A percentile compares a stretch with the other conserved stretches of the same genome.
phyloP scores from a whole-genome alignment of 768 basidiomycete genomes.

The Naganishia vaughanmartiniae region DNA sequence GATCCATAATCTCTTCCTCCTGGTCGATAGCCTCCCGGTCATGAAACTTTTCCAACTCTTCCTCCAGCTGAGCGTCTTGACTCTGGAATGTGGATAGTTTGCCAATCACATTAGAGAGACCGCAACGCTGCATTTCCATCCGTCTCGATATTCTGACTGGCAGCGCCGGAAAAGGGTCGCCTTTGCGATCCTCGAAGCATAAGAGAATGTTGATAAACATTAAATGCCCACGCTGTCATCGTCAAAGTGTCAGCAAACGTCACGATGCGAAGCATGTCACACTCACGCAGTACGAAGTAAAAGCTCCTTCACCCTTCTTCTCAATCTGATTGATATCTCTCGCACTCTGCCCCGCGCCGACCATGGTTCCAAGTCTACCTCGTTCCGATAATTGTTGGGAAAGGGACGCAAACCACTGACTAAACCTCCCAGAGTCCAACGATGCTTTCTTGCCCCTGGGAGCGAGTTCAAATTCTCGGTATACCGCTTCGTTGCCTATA shows the following conservation, averaged over 20 bases:
- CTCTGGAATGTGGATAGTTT: constrained; percentile 1
- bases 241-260: constrained; percentile 22
- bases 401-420: constrained; percentile 84
- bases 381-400: constrained; percentile 73
- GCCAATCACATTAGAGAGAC: constrained; percentile 56
- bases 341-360: constrained; percentile 87
- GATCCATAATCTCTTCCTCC: constrained; percentile 73
- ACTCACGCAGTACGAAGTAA: constrained; percentile 57
- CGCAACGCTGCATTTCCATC: constrained; percentile 82
- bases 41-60: constrained; percentile 24
- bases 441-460: constrained; percentile 55
- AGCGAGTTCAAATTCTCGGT: constrained; percentile 11
- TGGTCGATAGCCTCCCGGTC: constrained; percentile 18
- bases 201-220: constrained; percentile 71
- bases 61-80: constrained; percentile 2
- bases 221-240: constrained; percentile 65
- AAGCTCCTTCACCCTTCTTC: constrained; percentile 44
- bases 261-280: constrained; percentile 23
- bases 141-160: constrained; percentile 83
- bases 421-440: constrained; percentile 59
- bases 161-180: constrained; percentile 50
- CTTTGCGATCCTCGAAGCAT: constrained; percentile 39
- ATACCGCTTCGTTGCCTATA: constrained; percentile 10
- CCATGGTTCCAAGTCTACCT: constrained; percentile 90
- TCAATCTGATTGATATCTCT: constrained; percentile 45